Base-by-base conservation (phyloP, 768 basidiomycete species). In the Sistotremastrum niveocremeum region DNA sequence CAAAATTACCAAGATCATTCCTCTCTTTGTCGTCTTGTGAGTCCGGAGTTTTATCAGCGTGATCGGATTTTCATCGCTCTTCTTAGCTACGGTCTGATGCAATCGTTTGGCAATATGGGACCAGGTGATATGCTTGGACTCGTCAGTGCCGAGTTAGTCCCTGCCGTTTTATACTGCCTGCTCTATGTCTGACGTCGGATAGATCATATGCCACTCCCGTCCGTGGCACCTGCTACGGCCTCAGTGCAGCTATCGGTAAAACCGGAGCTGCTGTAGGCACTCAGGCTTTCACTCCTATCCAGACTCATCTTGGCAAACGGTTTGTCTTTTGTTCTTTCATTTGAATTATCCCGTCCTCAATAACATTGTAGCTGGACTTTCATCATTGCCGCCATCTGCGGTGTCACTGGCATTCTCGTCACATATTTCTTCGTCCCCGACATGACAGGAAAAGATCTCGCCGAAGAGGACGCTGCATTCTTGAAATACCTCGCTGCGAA, bases 101-200 rank as follows among this genome's bases (percentile, higher is more conserved):
- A 81, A 52, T 80, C 76, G 3, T 72, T 69, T 39, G 81, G 80
- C n/a, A 83, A 83, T 53, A 41, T 82, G 62, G 81, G 81, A 11
- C 81, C 81, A 2, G 82, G 83, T 20, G 73, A 83, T 54, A 81
- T 81, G 76, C 58, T 79, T 7, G 77, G 78, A 42, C 67, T 81
- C 38, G 74, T 77, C 42, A 77, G 76, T 44, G 73, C 74, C 11
- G 81, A 81, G 76, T 79, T 54, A 61, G 75, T 66, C 20, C 39
- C 20, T 20, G 20, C 20, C 20, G 20, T 20, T 20, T 20, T 20
- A 20, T 20, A 20, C 30, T 50, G 38, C 10, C 31, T 40, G 30
- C 40, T 38, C 34, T 31, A 41, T 34, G 41, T 37, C 37, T 6
- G 12, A 42, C 52, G 49, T 42, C 39, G 38, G 45, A 32, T 30